Evolutionary conservation across 768 basidiomycete genomes (phyloP), one percentile per base, ranked within the genome.

Genomic region (Termitomyces heimii): DNA sequence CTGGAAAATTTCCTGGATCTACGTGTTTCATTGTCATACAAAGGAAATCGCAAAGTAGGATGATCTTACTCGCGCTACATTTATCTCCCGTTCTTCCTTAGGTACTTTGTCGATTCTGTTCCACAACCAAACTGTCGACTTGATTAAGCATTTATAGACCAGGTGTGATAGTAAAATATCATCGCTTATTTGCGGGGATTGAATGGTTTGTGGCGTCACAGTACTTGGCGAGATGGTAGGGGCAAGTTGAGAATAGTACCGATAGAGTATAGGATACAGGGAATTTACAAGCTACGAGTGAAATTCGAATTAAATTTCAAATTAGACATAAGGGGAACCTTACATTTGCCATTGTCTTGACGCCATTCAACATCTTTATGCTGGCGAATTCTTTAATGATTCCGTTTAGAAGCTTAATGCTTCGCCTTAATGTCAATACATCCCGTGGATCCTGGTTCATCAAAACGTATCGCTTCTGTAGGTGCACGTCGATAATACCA

Each of bases 121-220:
- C 87, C 89, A 94, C 13, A 86, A 67, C 89, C 90, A 94, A 31
- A 80, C 61, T 10, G 82, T 79, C 68, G 90, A 78, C 64, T 86
- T 92, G 13, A 78, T 71, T 44, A 94, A 72, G 62, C 82, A 84
- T 68, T 95, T 94, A 75, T 86, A 91, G 4, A 84, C 71, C 18
- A 93, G 70, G 66, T 93, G 86, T 2, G 82, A 81, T 16, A 90
- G 63, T 61, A 62, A 72, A 52, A 81, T 71, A 59, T 82, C 76
- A 43, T 76, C 72, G 39, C 68, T 66, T 7, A 75, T 61, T 22
- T 66, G 68, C 13, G 69, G 60, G 3, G 73, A 73, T 34, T 69
- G 74, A 39, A 90, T 66, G 52, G 77, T 79, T 56, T 82, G 63
- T 66, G 37, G 71, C 61, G 54, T 77, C 72, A 65, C 73, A 66